A percentile compares a stretch with the other conserved stretches of the same genome.
Evolutionary conservation across 2,329 filamentous ascomycete genomes (phyloP).

Genomic region (Trichoderma endophyticum): DNA sequence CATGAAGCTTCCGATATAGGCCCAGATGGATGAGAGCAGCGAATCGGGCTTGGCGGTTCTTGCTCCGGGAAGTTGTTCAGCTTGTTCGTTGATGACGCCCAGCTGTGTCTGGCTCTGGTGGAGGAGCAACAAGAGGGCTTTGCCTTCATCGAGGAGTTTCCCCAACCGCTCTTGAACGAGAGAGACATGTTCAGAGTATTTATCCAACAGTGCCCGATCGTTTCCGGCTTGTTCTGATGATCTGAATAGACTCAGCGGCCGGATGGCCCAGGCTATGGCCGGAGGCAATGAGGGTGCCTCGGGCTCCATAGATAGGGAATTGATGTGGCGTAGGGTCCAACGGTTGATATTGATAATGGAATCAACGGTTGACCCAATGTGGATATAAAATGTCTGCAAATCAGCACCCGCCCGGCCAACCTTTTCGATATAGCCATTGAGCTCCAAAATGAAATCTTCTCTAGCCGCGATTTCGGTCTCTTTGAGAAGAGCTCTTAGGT

Average conservation of each 20-base stretch:
- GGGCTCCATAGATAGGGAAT: slow-evolving; percentile 50
- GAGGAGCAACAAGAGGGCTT: slow-evolving; percentile 63
- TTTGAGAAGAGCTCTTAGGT: slow-evolving; percentile 68
- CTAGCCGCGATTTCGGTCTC: slow-evolving; percentile 65
- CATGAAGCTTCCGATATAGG: slow-evolving; percentile 67
- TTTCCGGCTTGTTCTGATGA: slow-evolving; percentile 46
- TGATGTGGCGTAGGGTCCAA: slow-evolving; percentile 69
- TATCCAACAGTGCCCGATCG: slow-evolving; percentile 63
- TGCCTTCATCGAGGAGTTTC: slow-evolving; percentile 65
- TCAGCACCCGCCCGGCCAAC: slow-evolving; percentile 62
- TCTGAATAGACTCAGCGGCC: slow-evolving; percentile 61
- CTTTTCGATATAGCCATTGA: slow-evolving; percentile 71
- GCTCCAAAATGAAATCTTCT: slow-evolving; percentile 70
- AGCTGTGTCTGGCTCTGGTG: slow-evolving; percentile 67
- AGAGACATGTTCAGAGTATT: slow-evolving; percentile 70
- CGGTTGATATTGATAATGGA: slow-evolving; percentile 70
- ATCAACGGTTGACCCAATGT: slow-evolving; percentile 71
- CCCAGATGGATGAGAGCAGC: slow-evolving; percentile 69
- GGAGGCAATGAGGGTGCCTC: slow-evolving; percentile 30
- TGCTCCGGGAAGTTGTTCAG: slow-evolving; percentile 59
- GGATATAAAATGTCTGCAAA: slow-evolving; percentile 71
- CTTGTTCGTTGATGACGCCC: slow-evolving; percentile 65
- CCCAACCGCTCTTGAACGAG: slow-evolving; percentile 68
- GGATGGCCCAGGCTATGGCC: slow-evolving; percentile 42
- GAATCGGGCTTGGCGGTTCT: slow-evolving; percentile 60